Percentiles rank a stretch among this genome's conserved stretches.
phyloP scores from a whole-genome alignment of 306 rosid species.

The Abrus pulchellus region DNA sequence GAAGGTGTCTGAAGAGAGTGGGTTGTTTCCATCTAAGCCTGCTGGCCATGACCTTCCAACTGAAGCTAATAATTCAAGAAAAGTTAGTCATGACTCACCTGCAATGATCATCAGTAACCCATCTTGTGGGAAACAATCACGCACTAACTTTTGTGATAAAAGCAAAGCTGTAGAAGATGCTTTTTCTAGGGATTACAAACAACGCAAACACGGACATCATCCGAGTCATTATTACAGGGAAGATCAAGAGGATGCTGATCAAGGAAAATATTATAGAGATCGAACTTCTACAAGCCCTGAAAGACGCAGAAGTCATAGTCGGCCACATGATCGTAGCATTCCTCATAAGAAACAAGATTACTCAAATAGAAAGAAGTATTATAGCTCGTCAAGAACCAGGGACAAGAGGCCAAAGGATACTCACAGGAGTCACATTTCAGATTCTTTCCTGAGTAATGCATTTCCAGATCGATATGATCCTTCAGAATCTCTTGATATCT shows the following conservation, averaged over 20 bases:
- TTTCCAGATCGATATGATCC: constrained; percentile 83
- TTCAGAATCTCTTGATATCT: constrained; percentile 55
- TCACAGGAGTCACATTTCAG: constrained; percentile 52
- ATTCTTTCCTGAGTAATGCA: constrained; percentile 46
- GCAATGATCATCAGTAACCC: constrained; percentile 48
- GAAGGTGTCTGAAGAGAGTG: constrained; percentile 58
- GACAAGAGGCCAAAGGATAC: constrained; percentile 54
- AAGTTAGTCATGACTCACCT: constrained; percentile 50
- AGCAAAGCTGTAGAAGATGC: constrained; percentile 48
- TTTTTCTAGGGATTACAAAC: constrained; percentile 47
- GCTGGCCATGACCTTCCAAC: constrained; percentile 46
- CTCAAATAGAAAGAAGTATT: constrained; percentile 49
- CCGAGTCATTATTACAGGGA: constrained; percentile 49
- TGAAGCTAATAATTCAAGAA: constrained; percentile 51
- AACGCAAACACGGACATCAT: constrained; percentile 50
- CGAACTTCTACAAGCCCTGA: constrained; percentile 65
- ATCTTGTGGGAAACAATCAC: constrained; percentile 50
- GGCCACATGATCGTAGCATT: constrained; percentile 48
- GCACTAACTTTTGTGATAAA: constrained; percentile 42
- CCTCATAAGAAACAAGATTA: constrained; percentile 56
- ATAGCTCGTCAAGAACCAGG: constrained; percentile 51
- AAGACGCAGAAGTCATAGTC: constrained; percentile 54
- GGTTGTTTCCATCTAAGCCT: constrained; percentile 49
- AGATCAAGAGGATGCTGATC: constrained; percentile 47
- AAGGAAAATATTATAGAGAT: constrained; percentile 51